A percentile compares a stretch with the other conserved stretches of the same genome.
Evolutionary conservation across 2,329 filamentous ascomycete genomes (phyloP).

Genomic region (Phialophora verrucosa): DNA sequence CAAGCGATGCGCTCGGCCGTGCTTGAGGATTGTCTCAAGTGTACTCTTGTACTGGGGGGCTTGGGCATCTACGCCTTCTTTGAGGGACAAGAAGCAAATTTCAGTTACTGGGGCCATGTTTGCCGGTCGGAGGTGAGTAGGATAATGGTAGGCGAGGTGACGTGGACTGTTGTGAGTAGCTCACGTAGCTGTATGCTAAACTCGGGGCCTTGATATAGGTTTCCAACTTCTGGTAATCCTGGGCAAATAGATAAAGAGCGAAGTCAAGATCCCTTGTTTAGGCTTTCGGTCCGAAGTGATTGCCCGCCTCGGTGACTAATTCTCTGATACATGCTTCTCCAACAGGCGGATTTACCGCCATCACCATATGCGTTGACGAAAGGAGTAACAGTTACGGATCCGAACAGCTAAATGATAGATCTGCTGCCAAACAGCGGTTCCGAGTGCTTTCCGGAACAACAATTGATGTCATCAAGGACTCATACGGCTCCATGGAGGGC

Average conservation of each 20-base stretch:
- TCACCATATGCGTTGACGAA: neutral
- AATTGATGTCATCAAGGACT: neutral
- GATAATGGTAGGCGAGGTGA: neutral
- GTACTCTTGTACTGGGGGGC: slow-evolving; percentile 33
- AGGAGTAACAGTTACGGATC: neutral
- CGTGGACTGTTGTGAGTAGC: neutral
- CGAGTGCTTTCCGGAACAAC: no score
- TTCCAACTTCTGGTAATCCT: neutral
- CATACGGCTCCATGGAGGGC: neutral
- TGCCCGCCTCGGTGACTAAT: neutral
- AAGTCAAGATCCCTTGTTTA: neutral
- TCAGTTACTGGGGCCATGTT: slow-evolving; percentile 30
- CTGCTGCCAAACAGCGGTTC: neutral
- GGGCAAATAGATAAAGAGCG: neutral
- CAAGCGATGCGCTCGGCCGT: slow-evolving; percentile 38
- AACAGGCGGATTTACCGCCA: neutral
- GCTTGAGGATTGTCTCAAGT: slow-evolving; percentile 37
- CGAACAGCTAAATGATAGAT: neutral
- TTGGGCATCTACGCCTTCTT: slow-evolving; percentile 17
- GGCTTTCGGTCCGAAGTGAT: neutral
- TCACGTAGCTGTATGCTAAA: neutral
- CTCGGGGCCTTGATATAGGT: neutral
- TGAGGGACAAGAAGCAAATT: slow-evolving; percentile 27
- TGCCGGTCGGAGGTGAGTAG: neutral
- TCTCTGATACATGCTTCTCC: neutral